Evolutionary conservation across 2,329 filamentous ascomycete genomes (phyloP), one percentile per base, ranked within the genome.

Genomic region (Colletotrichum camelliae): DNA sequence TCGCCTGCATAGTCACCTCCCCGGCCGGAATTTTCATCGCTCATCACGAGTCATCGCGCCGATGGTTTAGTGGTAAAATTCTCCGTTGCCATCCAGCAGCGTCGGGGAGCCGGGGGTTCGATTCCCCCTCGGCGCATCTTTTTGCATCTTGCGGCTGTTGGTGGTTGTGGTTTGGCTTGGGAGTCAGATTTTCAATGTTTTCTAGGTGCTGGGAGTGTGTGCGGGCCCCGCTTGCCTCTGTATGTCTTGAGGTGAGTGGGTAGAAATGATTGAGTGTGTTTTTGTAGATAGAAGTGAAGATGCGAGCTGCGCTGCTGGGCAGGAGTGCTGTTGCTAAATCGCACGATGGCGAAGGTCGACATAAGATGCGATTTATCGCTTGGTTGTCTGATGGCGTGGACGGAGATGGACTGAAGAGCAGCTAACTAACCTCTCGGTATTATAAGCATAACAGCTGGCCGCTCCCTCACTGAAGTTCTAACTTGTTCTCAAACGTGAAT

Each of bases 1-100:
- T 24, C 33, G 13, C 24, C 21, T 3, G 0, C 29, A 37, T 67
- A 16, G 10, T 9, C 4, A 5, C 13, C 48, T 13, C 27, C 1
- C 15, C 10, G 2, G 8, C 13, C 0, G 0, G 0, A 0, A 0
- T 1, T 0, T 1, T 3, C 52, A 71, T 61, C 67, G 21, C 29
- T 55, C 5, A 39, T 21, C 37, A 74, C 29, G 68, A 62, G 60
- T 39, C 15, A 58, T 37, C 18, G 72, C 72, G 72, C 69, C 72
- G 68, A 75, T 75, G 72, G 72, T 75, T 75, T 75, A 75, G 72
- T 72, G 72, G 72, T 74, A 74, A 74, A 74, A 74, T 74, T 74
- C 72, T 74, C 72, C 72, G 72, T 74, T 74, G 72, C 72, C 72
- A 74, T 74, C 60, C 1, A 71, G 24, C 24, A 24, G 24, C 24